These are phyloP conservation scores for Prunus kanzakura DNA, from an alignment of 306 rosid genomes.

Conservation along the genomic window DNA sequence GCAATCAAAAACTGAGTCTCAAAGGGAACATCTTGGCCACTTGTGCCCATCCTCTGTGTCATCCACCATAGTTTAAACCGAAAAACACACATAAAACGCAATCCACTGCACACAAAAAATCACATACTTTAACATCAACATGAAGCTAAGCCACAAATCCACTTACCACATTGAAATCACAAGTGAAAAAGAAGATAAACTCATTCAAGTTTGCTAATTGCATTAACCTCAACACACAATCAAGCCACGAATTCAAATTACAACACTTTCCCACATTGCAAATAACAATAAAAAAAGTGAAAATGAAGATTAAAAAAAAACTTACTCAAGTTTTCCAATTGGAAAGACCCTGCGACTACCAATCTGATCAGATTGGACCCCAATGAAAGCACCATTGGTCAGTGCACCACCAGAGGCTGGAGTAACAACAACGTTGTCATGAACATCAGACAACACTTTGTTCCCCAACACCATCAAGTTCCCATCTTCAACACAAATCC, in stretches of 20 bases:
- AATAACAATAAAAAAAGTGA: not conserved
- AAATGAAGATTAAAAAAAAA: not conserved
- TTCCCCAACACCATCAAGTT: constrained; percentile 69
- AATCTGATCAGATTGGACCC: constrained; percentile 54
- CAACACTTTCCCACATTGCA: not conserved
- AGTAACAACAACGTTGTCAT: constrained; percentile 49
- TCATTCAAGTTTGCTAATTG: not conserved
- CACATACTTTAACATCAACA: not conserved
- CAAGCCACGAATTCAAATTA: not conserved
- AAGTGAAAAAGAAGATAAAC: not conserved
- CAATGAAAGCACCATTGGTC: constrained; percentile 74
- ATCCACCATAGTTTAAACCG: constrained; percentile 99
- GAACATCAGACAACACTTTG: constrained; percentile 50
- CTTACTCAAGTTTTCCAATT: constrained; percentile 68
- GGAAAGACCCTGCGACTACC: constrained; percentile 74
- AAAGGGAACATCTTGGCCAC: constrained; percentile 67
- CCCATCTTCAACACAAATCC: constrained; percentile 56
- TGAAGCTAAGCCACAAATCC: not conserved
- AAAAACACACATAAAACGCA: constrained; percentile 75
- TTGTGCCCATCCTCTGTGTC: constrained; percentile 87
- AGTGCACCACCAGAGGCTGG: constrained; percentile 58
- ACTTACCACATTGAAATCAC: not conserved
- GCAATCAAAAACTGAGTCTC: constrained; percentile 89
- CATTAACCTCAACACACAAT: not conserved
- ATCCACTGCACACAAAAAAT: constrained; percentile 40